phyloP scores from a whole-genome alignment of 2,329 filamentous ascomycete genomes.

The Cordyceps fumosorosea region DNA sequence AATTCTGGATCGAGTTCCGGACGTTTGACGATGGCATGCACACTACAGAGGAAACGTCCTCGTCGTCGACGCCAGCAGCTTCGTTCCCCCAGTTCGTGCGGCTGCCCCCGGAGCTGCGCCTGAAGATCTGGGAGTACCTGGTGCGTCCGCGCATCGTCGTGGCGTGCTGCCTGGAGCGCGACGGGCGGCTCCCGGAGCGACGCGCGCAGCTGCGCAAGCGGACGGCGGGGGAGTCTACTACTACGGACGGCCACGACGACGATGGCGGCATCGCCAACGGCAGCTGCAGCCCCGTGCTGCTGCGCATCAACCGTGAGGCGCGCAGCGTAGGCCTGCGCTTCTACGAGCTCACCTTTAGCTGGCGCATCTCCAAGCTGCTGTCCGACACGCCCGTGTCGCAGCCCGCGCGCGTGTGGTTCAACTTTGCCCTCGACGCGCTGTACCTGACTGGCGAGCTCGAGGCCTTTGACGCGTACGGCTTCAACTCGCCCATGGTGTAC shows the following conservation, averaged over 20 bases:
- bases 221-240: conserved; percentile 12
- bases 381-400: conserved; percentile 27
- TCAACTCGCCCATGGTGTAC: conserved; percentile 43
- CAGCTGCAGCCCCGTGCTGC: conserved; percentile 30
- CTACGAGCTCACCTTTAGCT: conserved; percentile 41
- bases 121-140: conserved; percentile 40
- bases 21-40: conserved; percentile 35
- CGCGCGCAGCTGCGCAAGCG: conserved; percentile 22
- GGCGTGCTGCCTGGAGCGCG: conserved; percentile 34
- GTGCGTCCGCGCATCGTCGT: conserved; percentile 39
- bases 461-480: conserved; percentile 38
- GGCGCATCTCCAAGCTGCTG: conserved; percentile 38
- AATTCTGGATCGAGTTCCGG: conserved; percentile 41
- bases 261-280: conserved; percentile 15
- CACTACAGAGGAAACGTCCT: conserved; percentile 1
- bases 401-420: conserved; percentile 39
- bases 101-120: conserved; percentile 41
- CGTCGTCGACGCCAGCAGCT: conserved; percentile 6
- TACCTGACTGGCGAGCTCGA: conserved; percentile 43
- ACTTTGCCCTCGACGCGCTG: conserved; percentile 40
- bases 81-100: conserved; percentile 31
- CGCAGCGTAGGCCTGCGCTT: conserved; percentile 33
- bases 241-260: conserved; percentile 13
- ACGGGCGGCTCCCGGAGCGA: conserved; percentile 22
- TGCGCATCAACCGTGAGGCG: conserved; percentile 38